These are phyloP conservation scores for Penicillium sp. DNA, from an alignment of 2,329 filamentous ascomycete species.

Conservation along the genomic window DNA sequence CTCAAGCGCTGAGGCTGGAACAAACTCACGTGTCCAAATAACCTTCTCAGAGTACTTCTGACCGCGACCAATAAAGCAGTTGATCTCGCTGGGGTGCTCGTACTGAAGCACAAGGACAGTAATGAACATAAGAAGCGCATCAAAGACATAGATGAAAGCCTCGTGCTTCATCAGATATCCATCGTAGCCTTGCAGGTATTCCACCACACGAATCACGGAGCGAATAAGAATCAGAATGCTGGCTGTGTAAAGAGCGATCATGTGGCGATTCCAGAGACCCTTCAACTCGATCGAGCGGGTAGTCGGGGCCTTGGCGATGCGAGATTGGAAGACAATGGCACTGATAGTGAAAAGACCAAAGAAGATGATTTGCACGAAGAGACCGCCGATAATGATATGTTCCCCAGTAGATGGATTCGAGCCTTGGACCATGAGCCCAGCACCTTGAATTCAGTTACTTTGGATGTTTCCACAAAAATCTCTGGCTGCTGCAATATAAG, in stretches of 20 bases:
- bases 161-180: conserved; percentile 41
- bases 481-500: not conserved
- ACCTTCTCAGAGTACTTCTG: conserved; percentile 26
- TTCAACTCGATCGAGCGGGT: conserved; percentile 28
- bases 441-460: conserved; percentile 24
- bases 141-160: conserved; percentile 42
- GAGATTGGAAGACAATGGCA: conserved; percentile 34
- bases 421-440: conserved; percentile 35
- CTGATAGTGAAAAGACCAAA: conserved; percentile 40
- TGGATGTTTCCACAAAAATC: too few species aligned
- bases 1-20: conserved; percentile 15
- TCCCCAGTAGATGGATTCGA: conserved; percentile 30
- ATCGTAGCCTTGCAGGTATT: conserved; percentile 39
- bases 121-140: conserved; percentile 39
- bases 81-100: conserved; percentile 35
- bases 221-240: conserved; percentile 39
- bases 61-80: conserved; percentile 33
- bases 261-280: conserved; percentile 44
- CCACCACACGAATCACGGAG: conserved; percentile 40
- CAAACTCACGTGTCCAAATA: conserved; percentile 24
- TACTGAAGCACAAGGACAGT: conserved; percentile 33
- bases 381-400: conserved; percentile 38
- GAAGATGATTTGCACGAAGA: conserved; percentile 42
- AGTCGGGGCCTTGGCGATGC: conserved; percentile 41
- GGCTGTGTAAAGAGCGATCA: conserved; percentile 39